These are phyloP conservation scores for Dissophora globulifera DNA, from an alignment of 192 early-diverging fungal species.

Conservation along the genomic window DNA sequence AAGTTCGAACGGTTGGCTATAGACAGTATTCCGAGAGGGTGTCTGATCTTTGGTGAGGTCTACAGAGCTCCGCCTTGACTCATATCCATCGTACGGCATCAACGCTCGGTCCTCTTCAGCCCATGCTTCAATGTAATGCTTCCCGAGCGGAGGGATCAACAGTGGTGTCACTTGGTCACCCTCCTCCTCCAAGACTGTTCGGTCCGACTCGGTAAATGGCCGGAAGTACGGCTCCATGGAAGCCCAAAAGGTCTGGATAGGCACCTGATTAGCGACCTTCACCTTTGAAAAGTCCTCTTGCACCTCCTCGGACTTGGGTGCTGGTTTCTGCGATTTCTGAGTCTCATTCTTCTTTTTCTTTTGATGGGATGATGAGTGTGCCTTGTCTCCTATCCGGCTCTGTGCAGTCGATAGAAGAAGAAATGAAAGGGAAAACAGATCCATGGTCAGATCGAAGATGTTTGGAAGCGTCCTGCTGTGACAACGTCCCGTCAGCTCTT, in stretches of 20 bases:
- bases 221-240: constrained; percentile 89
- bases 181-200: constrained; percentile 71
- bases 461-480: background rate
- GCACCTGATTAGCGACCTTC: constrained; percentile 77
- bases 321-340: constrained; percentile 47
- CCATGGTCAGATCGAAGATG: background rate
- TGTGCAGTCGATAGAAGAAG: background rate
- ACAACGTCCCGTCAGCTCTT: background rate
- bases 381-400: constrained; percentile 41
- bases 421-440: background rate
- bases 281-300: constrained; percentile 74
- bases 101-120: constrained; percentile 74
- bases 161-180: constrained; percentile 77
- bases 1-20: constrained; percentile 47
- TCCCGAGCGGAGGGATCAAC: constrained; percentile 84
- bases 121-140: constrained; percentile 75
- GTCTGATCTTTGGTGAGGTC: constrained; percentile 28
- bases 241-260: constrained; percentile 84
- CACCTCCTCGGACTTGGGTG: constrained; percentile 40
- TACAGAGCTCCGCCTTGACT: constrained; percentile 45
- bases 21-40: constrained; percentile 35
- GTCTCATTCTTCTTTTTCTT: constrained; percentile 49
- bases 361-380: constrained; percentile 31
- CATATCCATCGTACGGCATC: constrained; percentile 56
- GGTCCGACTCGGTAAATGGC: constrained; percentile 81